Evolutionary conservation across 2,329 filamentous ascomycete genomes (phyloP).

Genomic region (Aspergillus sp.): DNA sequence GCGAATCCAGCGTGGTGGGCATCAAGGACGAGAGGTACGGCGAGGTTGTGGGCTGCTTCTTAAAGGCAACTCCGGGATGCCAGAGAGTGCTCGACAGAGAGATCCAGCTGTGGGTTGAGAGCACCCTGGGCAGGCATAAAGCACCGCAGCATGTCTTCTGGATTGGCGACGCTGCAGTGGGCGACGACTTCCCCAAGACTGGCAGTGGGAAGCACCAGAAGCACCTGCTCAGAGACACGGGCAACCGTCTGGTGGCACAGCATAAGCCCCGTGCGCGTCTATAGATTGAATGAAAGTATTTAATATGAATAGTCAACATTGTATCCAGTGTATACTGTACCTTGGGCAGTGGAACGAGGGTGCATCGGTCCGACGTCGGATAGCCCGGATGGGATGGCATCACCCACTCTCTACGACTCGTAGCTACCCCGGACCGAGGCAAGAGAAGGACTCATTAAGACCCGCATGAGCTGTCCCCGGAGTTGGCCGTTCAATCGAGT

Average conservation of each 20-base stretch:
- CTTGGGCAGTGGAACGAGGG: not conserved
- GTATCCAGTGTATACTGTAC: not conserved
- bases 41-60: conserved; percentile 43
- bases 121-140: conserved; percentile 32
- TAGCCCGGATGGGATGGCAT: not conserved
- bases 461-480: not conserved
- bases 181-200: conserved; percentile 55
- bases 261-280: not conserved
- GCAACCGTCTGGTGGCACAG: conserved; percentile 19
- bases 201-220: conserved; percentile 69
- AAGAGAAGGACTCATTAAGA: not conserved
- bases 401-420: not conserved
- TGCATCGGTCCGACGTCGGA: conserved; percentile 1
- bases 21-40: conserved; percentile 53
- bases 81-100: conserved; percentile 40
- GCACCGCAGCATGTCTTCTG: conserved; percentile 56
- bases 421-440: not conserved
- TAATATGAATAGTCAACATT: not conserved
- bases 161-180: conserved; percentile 60
- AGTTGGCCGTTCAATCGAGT: not conserved
- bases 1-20: conserved; percentile 64
- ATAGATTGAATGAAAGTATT: not conserved
- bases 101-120: conserved; percentile 58
- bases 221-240: conserved; percentile 50
- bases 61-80: conserved; percentile 44